Evolutionary conservation across 805 yeast species (phyloP).

Genomic region (Cyberlindnera mississippiensis): DNA sequence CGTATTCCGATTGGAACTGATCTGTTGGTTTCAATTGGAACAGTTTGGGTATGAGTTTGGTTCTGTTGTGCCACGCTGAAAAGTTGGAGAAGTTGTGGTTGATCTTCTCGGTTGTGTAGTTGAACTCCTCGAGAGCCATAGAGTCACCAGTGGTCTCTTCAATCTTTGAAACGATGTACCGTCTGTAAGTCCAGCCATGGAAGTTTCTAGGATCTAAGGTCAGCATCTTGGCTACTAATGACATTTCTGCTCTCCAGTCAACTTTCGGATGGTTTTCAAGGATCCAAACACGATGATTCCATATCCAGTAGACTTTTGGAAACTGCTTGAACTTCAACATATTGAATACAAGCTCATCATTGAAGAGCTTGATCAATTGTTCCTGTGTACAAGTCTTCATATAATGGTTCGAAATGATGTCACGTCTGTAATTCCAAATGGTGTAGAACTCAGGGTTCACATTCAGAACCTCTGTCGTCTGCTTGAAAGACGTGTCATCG

Average conservation of each 20-base stretch:
- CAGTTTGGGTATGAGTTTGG: conserved; percentile 58
- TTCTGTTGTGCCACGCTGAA: conserved; percentile 93
- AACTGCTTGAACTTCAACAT: conserved; percentile 52
- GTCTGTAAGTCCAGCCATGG: conserved; percentile 94
- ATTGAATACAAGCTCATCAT: conserved; percentile 58
- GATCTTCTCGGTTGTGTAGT: conserved; percentile 74
- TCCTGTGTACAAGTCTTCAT: conserved; percentile 16
- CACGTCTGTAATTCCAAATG: conserved; percentile 85
- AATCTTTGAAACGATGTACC: conserved; percentile 53
- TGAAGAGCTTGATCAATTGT: conserved; percentile 34
- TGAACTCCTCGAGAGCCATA: conserved; percentile 52
- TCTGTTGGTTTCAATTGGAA: conserved; percentile 28
- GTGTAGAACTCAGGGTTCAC: conserved; percentile 87
- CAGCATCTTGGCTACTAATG: conserved; percentile 63
- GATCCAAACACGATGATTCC: conserved; percentile 92
- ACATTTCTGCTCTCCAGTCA: conserved; percentile 69
- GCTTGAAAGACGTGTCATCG: conserved; percentile 39
- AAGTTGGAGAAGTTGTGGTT: conserved; percentile 84
- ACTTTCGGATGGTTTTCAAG: conserved; percentile 48
- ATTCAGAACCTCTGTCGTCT: conserved; percentile 54
- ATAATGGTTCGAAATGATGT: conserved; percentile 40
- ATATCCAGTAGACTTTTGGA: conserved; percentile 96
- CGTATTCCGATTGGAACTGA: conserved; percentile 28
- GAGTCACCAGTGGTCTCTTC: conserved; percentile 27
- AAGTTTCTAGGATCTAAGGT: conserved; percentile 76